phyloP scores from a whole-genome alignment of 2,329 filamentous ascomycete genomes.

The Periconia sp. region DNA sequence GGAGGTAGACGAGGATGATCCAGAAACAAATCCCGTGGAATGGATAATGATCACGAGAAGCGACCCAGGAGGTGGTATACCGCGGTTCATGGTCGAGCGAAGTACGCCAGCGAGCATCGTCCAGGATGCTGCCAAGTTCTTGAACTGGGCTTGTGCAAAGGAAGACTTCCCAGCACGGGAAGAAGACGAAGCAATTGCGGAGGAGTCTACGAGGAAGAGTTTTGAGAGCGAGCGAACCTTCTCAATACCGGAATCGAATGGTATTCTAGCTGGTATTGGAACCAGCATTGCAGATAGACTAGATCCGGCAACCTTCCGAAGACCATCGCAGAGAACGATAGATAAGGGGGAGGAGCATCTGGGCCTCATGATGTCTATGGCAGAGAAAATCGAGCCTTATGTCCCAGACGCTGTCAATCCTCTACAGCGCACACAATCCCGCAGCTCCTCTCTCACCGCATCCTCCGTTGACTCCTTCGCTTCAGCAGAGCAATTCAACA shows the following conservation, averaged over 20 bases:
- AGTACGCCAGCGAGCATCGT: slow-evolving; percentile 83
- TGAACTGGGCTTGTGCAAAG: slow-evolving; percentile 73
- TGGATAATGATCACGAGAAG: slow-evolving; percentile 94
- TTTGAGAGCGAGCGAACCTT: slow-evolving; percentile 25
- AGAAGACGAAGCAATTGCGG: slow-evolving; percentile 32
- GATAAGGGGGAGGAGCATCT: slow-evolving; percentile 13
- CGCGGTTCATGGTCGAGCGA: slow-evolving; percentile 88
- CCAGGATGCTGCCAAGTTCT: slow-evolving; percentile 78
- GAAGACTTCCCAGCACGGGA: slow-evolving; percentile 47
- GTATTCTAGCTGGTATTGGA: slow-evolving; percentile 44
- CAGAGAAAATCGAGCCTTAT: slow-evolving; percentile 13
- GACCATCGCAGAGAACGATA: slow-evolving; percentile 23
- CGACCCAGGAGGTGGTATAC: slow-evolving; percentile 87
- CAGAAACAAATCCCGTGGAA: slow-evolving; percentile 72
- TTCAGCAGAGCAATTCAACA: slow-evolving; percentile 51
- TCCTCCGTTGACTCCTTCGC: slow-evolving; percentile 47
- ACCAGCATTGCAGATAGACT: slow-evolving; percentile 44
- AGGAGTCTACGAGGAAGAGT: slow-evolving; percentile 18
- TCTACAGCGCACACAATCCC: slow-evolving; percentile 34
- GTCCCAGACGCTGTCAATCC: slow-evolving; percentile 30
- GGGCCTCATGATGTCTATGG: slow-evolving; percentile 15
- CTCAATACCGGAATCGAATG: slow-evolving; percentile 40
- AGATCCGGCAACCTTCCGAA: slow-evolving; percentile 19
- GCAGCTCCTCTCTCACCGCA: slow-evolving; percentile 28
- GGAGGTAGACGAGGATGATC: slow-evolving; percentile 43